Evolutionary conservation across 2,329 filamentous ascomycete genomes (phyloP), one percentile per base, ranked within the genome.

Genomic region (Botrytis medusae): DNA sequence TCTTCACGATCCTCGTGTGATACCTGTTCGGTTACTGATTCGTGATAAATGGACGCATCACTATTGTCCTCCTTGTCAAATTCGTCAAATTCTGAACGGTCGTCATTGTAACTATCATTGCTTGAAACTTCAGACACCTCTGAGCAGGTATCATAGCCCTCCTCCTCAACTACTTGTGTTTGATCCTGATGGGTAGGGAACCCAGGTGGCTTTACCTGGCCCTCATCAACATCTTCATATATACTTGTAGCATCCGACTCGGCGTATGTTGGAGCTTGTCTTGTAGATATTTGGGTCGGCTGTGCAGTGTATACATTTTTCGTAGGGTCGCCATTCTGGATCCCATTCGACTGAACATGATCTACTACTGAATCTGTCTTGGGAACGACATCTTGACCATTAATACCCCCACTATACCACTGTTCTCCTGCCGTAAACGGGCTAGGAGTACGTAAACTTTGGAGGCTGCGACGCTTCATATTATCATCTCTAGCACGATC

Each of bases 1-100:
- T 98, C 95, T 77, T 95, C 91, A 32, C 95, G 92, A 81, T 98
- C 94, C 83, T 98, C 95, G 79, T 98, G 95, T 0, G 94, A 93
- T 9, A 92, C 83, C 14, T 87, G 87, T 69, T 88, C 86, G 72
- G 88, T 85, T 65, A 86, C 81, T 0, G 87, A 84, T 77, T 91
- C 90, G 77, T 91, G 88, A 78, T 92, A 91, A 10, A 90, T 84
- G 20, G 88, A 88, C 71, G 90, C 86, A 78, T 88, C 85, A 76
- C 90, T 90, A 77, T 93, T 90, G 32, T 82, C 81, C 61, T 82
- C 81, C 48, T 84, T 82, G 20, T 93, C 90, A 34, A 82, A 81
- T 68, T 82, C 82, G 12, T 82, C 79, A 34, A 75, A 76, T 62
- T 80, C 77, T 6, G 79, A 78, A 22, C 79, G 75, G 48, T 79